Evolutionary conservation across 2,329 filamentous ascomycete species (phyloP), one percentile per base, ranked within the genome.

Genomic region (Trichoderma koningii): DNA sequence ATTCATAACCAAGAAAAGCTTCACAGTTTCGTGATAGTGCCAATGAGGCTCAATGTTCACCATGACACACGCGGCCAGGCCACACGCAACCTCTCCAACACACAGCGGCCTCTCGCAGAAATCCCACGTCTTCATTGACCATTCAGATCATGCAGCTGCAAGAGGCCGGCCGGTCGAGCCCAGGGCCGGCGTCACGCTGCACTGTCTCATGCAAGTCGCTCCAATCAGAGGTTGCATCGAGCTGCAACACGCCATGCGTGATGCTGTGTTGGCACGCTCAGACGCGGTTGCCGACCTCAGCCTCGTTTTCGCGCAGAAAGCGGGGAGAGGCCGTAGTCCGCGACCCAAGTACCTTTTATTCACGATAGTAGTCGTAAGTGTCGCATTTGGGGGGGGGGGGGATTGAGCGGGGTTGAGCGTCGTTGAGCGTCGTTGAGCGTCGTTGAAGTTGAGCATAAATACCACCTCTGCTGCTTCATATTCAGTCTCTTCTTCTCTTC

Each of bases 221-320:
- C 57, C 57, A 61, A 61, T 61, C 47, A 52, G 57, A 61, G 47
- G 34, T 17, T 30, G 45, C 57, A 44, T 52, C 47, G 17, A 15
- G 30, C 34, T 38, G 34, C 44, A 47, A 23, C 41, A 14, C 26
- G 19, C 14, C 17, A 26, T 34, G 30, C 45, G 10, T 9, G 5
- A 34, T 28, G 47, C 57, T 61, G 57, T 1, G 48, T 34, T 61
- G 57, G 57, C 57, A 45, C 17, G 23, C 3, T 12, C 23, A 41
- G 21, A 52, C n/a, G 23, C 12, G 34, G 14, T 15, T 42, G 10
- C 23, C 17, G 23, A 26, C 21, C 4, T n/a, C 57, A 45, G 23
- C 19, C 19, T 52, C 19, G 38, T 38, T n/a, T 26, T 34, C n/a
- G 7, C 41, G 23, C 14, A 23, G 17, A 50, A 50, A 34, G 30